Conservation (phyloP, 2,329 filamentous ascomycete genomes). For the Plectosphaerella plurivora region DNA sequence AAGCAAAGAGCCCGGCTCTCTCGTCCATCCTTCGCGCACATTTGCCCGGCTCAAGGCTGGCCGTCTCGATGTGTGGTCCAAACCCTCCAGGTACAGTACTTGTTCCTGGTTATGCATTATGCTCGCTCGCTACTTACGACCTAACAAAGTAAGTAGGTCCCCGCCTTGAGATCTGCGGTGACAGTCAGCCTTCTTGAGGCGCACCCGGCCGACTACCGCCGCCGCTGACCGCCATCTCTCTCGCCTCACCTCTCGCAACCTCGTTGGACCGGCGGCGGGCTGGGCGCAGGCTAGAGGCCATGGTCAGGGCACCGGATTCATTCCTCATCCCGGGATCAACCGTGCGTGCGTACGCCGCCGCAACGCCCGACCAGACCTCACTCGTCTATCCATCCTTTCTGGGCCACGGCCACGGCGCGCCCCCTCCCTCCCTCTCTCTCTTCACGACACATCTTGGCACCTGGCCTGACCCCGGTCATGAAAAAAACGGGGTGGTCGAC, state of each 20-base stretch:
- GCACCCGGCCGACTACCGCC: too few species aligned
- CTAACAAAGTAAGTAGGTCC: too few species aligned
- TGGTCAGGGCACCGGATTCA: not conserved
- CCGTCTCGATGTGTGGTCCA: too few species aligned
- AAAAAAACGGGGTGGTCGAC: not conserved
- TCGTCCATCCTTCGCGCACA: too few species aligned
- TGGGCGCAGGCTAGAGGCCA: not conserved
- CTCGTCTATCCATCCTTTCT: not conserved
- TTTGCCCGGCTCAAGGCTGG: too few species aligned
- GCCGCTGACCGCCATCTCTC: not conserved
- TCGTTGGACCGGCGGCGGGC: not conserved
- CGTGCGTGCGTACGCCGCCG: not conserved
- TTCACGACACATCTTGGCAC: not conserved
- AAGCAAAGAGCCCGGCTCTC: too few species aligned
- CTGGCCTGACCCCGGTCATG: not conserved
- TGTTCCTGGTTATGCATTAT: too few species aligned
- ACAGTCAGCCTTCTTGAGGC: too few species aligned
- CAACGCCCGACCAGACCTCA: not conserved
- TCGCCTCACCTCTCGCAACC: not conserved
- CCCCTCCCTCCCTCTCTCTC: not conserved
- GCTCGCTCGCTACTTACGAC: too few species aligned
- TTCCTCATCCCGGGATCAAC: not conserved
- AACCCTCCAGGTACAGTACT: too few species aligned
- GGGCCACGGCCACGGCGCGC: not conserved
- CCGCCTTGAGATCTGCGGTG: too few species aligned